These are phyloP conservation scores for Calonectria multiphialidica DNA, from an alignment of 2,329 filamentous ascomycete genomes.

Conservation along the genomic window DNA sequence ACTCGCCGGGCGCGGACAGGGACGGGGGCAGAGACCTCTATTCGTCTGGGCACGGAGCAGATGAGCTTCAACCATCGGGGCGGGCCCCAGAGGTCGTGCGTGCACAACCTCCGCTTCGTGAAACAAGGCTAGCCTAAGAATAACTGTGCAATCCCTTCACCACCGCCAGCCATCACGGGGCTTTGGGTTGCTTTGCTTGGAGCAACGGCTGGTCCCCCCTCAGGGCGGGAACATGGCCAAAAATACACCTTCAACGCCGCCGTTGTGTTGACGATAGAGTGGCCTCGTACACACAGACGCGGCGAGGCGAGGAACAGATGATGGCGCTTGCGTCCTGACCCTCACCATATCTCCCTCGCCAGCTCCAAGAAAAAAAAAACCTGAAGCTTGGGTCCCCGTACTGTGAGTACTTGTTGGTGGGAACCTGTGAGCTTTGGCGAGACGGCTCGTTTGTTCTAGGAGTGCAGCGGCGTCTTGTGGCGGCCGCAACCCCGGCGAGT, in stretches of 20 bases:
- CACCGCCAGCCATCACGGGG: not conserved
- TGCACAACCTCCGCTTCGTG: not conserved
- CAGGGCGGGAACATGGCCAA: not conserved
- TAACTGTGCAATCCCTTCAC: not conserved
- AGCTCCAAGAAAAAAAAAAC: no score
- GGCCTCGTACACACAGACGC: not conserved
- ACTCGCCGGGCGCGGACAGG: not conserved
- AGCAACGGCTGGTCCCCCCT: not conserved
- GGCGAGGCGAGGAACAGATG: not conserved
- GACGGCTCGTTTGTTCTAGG: not conserved
- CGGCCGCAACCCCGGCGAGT: not conserved
- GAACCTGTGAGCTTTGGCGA: not conserved
- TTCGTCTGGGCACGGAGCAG: slow-evolving; percentile 1
- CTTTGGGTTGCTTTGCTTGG: not conserved
- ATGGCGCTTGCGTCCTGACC: not conserved
- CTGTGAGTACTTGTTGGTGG: slow-evolving; percentile 1
- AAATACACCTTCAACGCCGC: not conserved
- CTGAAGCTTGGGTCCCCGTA: not conserved
- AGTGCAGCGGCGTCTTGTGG: not conserved
- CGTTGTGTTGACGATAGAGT: not conserved
- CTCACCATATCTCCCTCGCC: not conserved
- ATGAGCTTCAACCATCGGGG: not conserved
- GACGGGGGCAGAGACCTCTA: not conserved
- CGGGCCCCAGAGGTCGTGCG: not conserved
- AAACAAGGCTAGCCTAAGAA: not conserved